Base-by-base conservation (phyloP, 2,329 filamentous ascomycete genomes). In the Pseudocercospora eumusae region DNA sequence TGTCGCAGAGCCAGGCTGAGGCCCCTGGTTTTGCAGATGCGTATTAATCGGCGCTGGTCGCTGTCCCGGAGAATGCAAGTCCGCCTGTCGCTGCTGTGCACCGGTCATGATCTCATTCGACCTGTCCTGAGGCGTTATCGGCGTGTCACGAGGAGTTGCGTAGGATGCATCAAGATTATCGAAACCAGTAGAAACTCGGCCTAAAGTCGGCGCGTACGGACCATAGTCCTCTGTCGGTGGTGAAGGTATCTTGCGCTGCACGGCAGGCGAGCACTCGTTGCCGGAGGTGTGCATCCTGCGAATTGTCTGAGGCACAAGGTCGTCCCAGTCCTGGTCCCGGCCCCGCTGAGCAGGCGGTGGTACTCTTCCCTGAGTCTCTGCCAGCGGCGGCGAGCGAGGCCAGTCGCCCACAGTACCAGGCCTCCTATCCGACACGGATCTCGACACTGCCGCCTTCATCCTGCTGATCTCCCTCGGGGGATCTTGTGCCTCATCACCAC, bases 401-500 rank as follows among this genome's bases (percentile, higher is more conserved):
- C 62, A 58, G 42, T 54, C 40, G 23, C 33, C 25, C 13, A 44
- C 49, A n/a, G 57, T 53, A 40, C 33, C 71, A 66, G 57, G 64
- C 42, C 61, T 63, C 49, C 70, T 60, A 45, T 71, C 73, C 28
- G 71, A 70, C 47, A 68, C 64, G 7, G 71, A 73, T 42, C 72
- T 62, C 36, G 59, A 49, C 61, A 72, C 60, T 25, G 58, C 65
- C 8, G 68, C 74, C 75, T 83, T 88, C 65, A 78, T 80, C 73
- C 80, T 82, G 4, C 86, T 87, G 59, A 96, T 88, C 72, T 95
- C 89, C 20, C 86, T 80, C 1, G 87, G 84, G 1, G 90, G 90
- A 8, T 84, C 79, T 58, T 90, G 87, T 59, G 89, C 88, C 75
- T 96, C 92, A 71, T 97, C 93, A 33, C 93, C 93, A 61, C 93